These are phyloP conservation scores for Colletotrichum lupini DNA, from an alignment of 2,329 filamentous ascomycete species.

Conservation along the genomic window DNA sequence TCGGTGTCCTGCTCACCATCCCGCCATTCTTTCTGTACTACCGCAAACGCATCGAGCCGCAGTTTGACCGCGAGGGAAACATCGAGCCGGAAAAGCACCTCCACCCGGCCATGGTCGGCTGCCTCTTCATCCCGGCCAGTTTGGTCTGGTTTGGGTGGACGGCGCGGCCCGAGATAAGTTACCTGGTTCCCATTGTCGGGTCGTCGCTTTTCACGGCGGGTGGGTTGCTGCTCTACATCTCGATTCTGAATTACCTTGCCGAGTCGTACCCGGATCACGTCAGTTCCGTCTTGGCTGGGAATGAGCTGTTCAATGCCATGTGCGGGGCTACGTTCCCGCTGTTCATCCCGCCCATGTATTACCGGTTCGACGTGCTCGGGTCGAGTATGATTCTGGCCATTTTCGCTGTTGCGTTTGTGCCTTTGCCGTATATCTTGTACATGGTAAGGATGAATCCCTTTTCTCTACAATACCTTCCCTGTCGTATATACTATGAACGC, in stretches of 20 bases:
- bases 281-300: constrained; percentile 14
- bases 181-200: constrained; percentile 14
- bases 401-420: constrained; percentile 18
- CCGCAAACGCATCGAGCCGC: constrained; percentile 15
- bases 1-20: constrained; percentile 14
- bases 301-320: constrained; percentile 26
- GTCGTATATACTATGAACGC: background rate
- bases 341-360: constrained; percentile 10
- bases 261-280: constrained; percentile 26
- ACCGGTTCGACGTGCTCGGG: constrained; percentile 2
- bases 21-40: constrained; percentile 31
- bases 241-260: constrained; percentile 22
- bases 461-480: background rate
- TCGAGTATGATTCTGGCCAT: constrained; percentile 26
- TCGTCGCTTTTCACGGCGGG: constrained; percentile 20
- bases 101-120: constrained; percentile 12
- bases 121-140: constrained; percentile 18
- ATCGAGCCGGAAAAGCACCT: constrained; percentile 22
- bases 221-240: constrained; percentile 15
- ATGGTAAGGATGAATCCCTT: constrained; percentile 31
- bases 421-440: constrained; percentile 29
- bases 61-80: constrained; percentile 7
- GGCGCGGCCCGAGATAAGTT: constrained; percentile 8
- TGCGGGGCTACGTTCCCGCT: constrained; percentile 27
- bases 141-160: constrained; percentile 30